Conservation (phyloP, 2,329 filamentous ascomycete species). For the Aspergillus japonicus region DNA sequence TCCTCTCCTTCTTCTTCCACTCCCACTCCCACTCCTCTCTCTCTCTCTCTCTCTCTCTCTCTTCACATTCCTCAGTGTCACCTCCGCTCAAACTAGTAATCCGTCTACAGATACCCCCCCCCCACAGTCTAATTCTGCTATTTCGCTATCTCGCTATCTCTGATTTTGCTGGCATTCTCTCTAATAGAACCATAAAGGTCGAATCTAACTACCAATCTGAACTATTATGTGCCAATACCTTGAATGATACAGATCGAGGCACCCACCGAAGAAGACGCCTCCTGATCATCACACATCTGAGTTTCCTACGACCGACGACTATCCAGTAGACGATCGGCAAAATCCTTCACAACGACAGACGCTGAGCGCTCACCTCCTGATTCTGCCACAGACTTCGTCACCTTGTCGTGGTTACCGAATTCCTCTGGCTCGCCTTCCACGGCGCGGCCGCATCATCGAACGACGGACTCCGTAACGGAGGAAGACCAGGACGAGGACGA, state of each 20-base stretch:
- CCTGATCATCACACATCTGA: conserved; percentile 19
- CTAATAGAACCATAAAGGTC: not conserved
- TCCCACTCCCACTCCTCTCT: not conserved
- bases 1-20: conserved; percentile 18
- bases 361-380: not conserved
- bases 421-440: conserved; percentile 41
- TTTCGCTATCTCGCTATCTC: not conserved
- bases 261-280: not conserved
- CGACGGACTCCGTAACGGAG: conserved; percentile 41
- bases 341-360: not conserved
- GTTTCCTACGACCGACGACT: conserved; percentile 14
- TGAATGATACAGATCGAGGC: not conserved
- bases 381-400: conserved; percentile 20
- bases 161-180: not conserved
- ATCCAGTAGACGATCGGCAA: conserved; percentile 3
- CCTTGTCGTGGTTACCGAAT: conserved; percentile 35
- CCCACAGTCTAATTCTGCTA: not conserved
- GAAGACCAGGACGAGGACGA: conserved; percentile 42
- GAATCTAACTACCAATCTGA: not conserved
- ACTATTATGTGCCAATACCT: not conserved
- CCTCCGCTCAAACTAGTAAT: not conserved
- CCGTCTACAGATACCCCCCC: not conserved
- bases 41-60: too few species aligned
- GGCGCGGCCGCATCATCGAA: conserved; percentile 43
- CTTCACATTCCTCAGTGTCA: not conserved